A percentile compares a stretch with the other conserved stretches of the same genome.
Conservation (phyloP, 2,329 filamentous ascomycete species). For the Trichoderma koningiopsis region DNA sequence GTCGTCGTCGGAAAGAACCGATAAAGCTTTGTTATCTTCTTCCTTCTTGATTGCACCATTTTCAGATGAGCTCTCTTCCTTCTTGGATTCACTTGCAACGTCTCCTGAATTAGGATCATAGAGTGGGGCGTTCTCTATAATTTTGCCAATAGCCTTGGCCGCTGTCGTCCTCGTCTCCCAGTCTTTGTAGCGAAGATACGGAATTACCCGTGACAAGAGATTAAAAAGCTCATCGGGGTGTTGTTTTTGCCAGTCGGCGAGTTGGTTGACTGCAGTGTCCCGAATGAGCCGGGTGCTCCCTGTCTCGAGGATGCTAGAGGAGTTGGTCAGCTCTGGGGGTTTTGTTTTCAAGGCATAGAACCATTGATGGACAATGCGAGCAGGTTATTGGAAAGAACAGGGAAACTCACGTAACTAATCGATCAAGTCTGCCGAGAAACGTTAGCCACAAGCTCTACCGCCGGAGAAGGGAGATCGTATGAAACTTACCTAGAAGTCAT, state of each 20-base stretch:
- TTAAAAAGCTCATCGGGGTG: constrained; percentile 98
- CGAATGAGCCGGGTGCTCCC: constrained; percentile 95
- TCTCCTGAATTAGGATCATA: constrained; percentile 88
- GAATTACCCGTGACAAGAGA: constrained; percentile 88
- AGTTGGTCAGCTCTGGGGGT: not conserved
- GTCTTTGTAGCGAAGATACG: constrained; percentile 90
- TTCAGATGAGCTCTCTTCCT: constrained; percentile 40
- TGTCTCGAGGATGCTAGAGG: constrained; percentile 82
- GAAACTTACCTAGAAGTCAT: constrained; percentile 58
- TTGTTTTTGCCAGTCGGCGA: constrained; percentile 97
- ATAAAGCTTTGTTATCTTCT: constrained; percentile 58
- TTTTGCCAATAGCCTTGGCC: constrained; percentile 91
- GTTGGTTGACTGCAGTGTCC: constrained; percentile 93
- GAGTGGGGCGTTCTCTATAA: constrained; percentile 81
- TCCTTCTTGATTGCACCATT: constrained; percentile 60
- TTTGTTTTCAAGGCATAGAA: not conserved
- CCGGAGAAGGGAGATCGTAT: not conserved
- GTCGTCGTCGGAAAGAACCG: constrained; percentile 54
- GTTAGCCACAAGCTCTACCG: constrained; percentile 11
- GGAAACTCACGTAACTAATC: constrained; percentile 77
- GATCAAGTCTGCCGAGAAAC: constrained; percentile 65
- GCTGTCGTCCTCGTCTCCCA: constrained; percentile 96
- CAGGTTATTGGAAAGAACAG: not conserved
- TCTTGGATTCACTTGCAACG: constrained; percentile 47
- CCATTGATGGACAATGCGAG: not conserved